These are phyloP conservation scores for Pythium graminicola DNA, from an alignment of 352 stramenopile species.

Conservation along the genomic window DNA sequence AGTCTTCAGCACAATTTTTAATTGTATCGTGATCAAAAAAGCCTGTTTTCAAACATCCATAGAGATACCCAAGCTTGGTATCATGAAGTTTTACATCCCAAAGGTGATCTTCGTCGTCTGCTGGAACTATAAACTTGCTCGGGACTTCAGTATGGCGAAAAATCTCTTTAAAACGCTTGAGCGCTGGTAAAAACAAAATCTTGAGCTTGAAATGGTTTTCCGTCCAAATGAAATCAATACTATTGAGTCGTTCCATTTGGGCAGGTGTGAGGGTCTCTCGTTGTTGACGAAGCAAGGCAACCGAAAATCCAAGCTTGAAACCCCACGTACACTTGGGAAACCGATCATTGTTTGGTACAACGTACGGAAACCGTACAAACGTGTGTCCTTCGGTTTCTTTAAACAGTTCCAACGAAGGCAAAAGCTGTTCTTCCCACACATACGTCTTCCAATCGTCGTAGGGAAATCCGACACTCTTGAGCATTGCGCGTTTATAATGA, in stretches of 20 bases:
- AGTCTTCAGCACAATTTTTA: conserved; percentile 23
- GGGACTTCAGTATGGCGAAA: conserved; percentile 42
- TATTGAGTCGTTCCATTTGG: conserved; percentile 34
- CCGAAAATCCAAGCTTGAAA: conserved; percentile 84
- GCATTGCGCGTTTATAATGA: conserved; percentile 48
- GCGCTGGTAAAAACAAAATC: conserved; percentile 43
- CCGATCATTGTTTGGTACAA: conserved; percentile 59
- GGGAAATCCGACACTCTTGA: conserved; percentile 60
- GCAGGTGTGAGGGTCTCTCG: conserved; percentile 25
- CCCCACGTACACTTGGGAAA: conserved; percentile 87
- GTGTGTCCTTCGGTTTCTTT: conserved; percentile 87
- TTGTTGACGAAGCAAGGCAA: conserved; percentile 86
- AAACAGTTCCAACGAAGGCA: conserved; percentile 73
- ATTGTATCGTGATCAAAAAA: conserved; percentile 17
- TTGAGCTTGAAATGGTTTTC: conserved; percentile 65
- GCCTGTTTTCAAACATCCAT: conserved; percentile 14
- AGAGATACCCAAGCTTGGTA: conserved; percentile 23
- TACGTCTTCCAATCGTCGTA: conserved; percentile 65
- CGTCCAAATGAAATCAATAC: conserved; percentile 66
- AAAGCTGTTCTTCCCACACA: conserved; percentile 62
- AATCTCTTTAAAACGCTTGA: conserved; percentile 25
- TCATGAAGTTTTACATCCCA: conserved; percentile 9
- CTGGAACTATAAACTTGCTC: conserved; percentile 27
- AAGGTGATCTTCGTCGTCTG: conserved; percentile 8
- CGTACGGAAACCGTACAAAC: conserved; percentile 87